phyloP scores from a whole-genome alignment of 2,329 filamentous ascomycete genomes.

The Rachicladosporium sp. region DNA sequence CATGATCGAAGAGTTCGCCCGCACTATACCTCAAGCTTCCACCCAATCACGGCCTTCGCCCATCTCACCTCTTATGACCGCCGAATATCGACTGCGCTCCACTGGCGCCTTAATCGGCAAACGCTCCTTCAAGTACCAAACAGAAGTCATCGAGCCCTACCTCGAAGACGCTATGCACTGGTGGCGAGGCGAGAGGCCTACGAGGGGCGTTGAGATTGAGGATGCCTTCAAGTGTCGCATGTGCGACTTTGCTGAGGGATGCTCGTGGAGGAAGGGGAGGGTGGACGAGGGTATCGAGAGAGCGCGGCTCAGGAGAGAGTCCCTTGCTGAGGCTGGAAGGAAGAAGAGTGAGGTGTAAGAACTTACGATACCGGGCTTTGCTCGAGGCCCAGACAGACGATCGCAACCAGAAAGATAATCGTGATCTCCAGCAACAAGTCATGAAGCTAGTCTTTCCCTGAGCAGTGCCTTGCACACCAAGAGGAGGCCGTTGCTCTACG shows the following conservation, averaged over 20 bases:
- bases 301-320: constrained; percentile 13
- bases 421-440: no score
- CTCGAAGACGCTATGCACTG: constrained; percentile 61
- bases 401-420: no score
- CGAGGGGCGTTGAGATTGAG: constrained; percentile 65
- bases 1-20: constrained; percentile 48
- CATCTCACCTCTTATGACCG: constrained; percentile 45
- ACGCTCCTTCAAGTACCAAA: constrained; percentile 55
- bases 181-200: constrained; percentile 68
- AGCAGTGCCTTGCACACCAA: no score
- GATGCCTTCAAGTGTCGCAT: constrained; percentile 79
- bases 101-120: constrained; percentile 43
- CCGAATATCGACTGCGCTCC: constrained; percentile 39
- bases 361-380: background rate
- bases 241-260: constrained; percentile 72
- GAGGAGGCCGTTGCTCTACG: no score
- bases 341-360: constrained; percentile 13
- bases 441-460: no score
- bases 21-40: constrained; percentile 23
- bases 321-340: constrained; percentile 3
- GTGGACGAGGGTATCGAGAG: constrained; percentile 43
- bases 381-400: background rate
- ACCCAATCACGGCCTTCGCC: constrained; percentile 5
- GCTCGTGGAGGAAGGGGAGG: constrained; percentile 63
- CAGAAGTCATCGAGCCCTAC: constrained; percentile 50